A percentile compares a stretch with the other conserved stretches of the same genome.
Conservation (phyloP, 2,329 filamentous ascomycete genomes). For the Fusarium sp. region DNA sequence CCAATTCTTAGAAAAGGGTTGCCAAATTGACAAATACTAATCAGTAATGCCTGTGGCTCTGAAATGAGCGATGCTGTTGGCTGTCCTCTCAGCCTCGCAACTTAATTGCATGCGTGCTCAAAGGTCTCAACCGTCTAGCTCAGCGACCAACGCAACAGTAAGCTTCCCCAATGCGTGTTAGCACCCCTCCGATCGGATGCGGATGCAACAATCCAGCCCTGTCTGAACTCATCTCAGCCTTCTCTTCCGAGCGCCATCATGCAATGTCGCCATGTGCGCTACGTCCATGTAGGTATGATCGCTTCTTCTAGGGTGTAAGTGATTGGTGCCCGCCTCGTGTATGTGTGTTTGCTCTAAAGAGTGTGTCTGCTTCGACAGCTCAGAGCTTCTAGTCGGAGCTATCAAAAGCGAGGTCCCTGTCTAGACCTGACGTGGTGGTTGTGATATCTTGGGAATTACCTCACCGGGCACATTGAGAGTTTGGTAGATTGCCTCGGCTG, state of each 20-base stretch:
- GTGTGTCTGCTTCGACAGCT: constrained; percentile 8
- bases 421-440: constrained; percentile 6
- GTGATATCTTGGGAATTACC: constrained; percentile 18
- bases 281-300: constrained; percentile 21
- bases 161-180: constrained; percentile 12
- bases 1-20: no score
- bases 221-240: constrained; percentile 20
- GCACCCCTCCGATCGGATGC: neutral
- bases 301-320: neutral
- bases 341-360: neutral
- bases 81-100: constrained; percentile 9
- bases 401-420: constrained; percentile 22
- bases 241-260: constrained; percentile 12
- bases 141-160: neutral
- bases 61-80: constrained; percentile 12
- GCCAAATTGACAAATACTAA: no score
- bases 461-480: constrained; percentile 18
- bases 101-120: neutral
- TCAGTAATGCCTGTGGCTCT: constrained; percentile 10
- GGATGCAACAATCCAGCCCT: constrained; percentile 14
- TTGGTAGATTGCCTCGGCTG: constrained; percentile 19
- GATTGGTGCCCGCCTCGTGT: constrained; percentile 46
- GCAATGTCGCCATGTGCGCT: constrained; percentile 15
- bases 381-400: constrained; percentile 13
- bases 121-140: constrained; percentile 5